Evolutionary conservation across 768 basidiomycete species (phyloP).

Genomic region (Kwoniella bestiolae): DNA sequence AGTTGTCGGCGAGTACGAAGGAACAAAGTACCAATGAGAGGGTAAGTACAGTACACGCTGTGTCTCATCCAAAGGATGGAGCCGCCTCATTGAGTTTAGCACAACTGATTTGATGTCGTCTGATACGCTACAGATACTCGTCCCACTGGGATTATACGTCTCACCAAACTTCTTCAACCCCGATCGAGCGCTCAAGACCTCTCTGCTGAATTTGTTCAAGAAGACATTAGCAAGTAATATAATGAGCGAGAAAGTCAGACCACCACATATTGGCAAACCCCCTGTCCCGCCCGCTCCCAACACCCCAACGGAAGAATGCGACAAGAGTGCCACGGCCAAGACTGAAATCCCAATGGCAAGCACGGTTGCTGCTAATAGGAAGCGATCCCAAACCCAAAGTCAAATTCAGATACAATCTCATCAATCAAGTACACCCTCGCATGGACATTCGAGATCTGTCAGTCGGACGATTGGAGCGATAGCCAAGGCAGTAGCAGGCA

Average conservation of each 20-base stretch:
- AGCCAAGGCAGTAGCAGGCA: constrained; percentile 24
- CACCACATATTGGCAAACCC: constrained; percentile 31
- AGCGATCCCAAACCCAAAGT: constrained; percentile 6
- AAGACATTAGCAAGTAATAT: constrained; percentile 34
- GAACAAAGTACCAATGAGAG: constrained; percentile 69
- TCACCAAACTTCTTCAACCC: constrained; percentile 28
- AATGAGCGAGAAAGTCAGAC: constrained; percentile 31
- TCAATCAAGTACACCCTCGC: neutral
- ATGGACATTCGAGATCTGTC: constrained; percentile 20
- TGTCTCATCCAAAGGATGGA: neutral
- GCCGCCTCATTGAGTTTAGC: neutral
- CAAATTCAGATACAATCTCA: neutral
- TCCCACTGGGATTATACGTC: constrained; percentile 28
- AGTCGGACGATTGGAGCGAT: constrained; percentile 28
- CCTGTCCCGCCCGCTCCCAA: neutral
- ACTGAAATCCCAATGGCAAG: neutral
- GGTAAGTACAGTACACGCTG: constrained; percentile 38
- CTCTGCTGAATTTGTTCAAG: constrained; percentile 36
- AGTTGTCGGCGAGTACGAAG: constrained; percentile 61
- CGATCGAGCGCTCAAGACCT: constrained; percentile 26
- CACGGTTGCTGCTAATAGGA: neutral
- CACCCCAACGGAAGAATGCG: neutral
- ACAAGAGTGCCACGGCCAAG: neutral
- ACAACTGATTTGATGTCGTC: neutral
- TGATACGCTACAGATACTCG: constrained; percentile 25